phyloP scores from a whole-genome alignment of 225 moss, liverwort and hornwort species.

The Rhytidiadelphus loreus region DNA sequence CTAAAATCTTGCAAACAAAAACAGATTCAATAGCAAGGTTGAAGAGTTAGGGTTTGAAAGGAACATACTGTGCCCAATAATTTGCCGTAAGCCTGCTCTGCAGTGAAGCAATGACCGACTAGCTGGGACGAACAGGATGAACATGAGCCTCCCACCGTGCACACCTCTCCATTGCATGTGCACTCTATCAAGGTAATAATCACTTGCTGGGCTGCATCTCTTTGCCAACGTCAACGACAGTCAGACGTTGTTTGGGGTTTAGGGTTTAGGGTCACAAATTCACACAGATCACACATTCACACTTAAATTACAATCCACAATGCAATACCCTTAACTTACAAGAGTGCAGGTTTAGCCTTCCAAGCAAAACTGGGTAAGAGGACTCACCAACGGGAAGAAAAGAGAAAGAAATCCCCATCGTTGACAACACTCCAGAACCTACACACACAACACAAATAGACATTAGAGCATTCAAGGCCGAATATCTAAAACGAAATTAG shows the following conservation, averaged over 20 bases:
- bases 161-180: slow-evolving; percentile 37
- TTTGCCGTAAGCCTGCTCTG: slow-evolving; percentile 49
- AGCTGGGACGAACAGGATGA: slow-evolving; percentile 9
- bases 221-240: not conserved
- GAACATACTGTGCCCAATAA: slow-evolving; percentile 52
- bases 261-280: not conserved
- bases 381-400: slow-evolving; percentile 59
- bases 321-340: not conserved
- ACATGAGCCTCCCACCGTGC: slow-evolving; percentile 33
- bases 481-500: not conserved
- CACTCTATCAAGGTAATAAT: slow-evolving; percentile 38
- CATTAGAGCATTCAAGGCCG: not conserved
- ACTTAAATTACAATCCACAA: not conserved
- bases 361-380: not conserved
- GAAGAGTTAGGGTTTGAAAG: not conserved
- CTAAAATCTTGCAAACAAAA: not conserved
- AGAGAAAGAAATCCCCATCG: slow-evolving; percentile 54
- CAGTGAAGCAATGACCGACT: slow-evolving; percentile 9
- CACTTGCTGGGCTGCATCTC: slow-evolving; percentile 47
- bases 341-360: not conserved
- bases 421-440: slow-evolving; percentile 64
- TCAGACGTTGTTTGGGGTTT: not conserved
- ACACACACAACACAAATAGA: not conserved
- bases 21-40: not conserved
- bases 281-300: not conserved